Evolutionary conservation across 768 basidiomycete genomes (phyloP), one percentile per base, ranked within the genome.

Genomic region (Sutorius australiensis): DNA sequence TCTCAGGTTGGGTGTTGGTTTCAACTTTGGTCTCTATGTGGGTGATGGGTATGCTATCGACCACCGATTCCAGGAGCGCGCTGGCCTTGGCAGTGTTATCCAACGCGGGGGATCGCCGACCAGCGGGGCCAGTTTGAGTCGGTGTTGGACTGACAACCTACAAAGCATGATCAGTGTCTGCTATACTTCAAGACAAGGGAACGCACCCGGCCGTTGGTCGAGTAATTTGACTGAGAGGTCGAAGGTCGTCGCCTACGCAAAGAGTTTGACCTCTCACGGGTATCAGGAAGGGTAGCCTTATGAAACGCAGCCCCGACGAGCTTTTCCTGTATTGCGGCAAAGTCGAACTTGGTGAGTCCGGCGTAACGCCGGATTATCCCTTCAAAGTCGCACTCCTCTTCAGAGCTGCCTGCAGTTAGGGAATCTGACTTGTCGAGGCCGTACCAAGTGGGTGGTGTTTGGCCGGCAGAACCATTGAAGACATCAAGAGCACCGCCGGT

Each of bases 201-300:
- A 64, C 73, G 42, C 55, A 79, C 77, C 49, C 79, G 75, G n/a
- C 78, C 80, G 49, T 73, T 77, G 41, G 70, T 71, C 1, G 84
- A 84, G 62, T 89, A 86, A 61, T 82, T 86, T 11, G 88, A 87
- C 68, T 90, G 88, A n/a, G 89, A 89, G 13, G 86, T 89, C 1
- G 89, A 91, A 11, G 87, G 88, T 36, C 89, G 77, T 46, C 90
- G 79, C 56, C 82, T 81, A 51, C 89, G 77, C 58, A 89, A 73
- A n/a, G 89, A 90, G 48, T 81, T 83, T 0, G 79, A 73, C 42
- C 88, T 81, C 59, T 83, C 81, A 11, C 81, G 81, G 36, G 75
- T 66, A 56, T 87, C 85, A 9, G 80, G 77, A 46, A 74, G 77
- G 14, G 73, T 73, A 38, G 78, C 78, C 64, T 83, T 87, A 28